Evolutionary conservation across 257 asterid genomes (phyloP), one percentile per base, ranked within the genome.

Genomic region (Lantana camara): DNA sequence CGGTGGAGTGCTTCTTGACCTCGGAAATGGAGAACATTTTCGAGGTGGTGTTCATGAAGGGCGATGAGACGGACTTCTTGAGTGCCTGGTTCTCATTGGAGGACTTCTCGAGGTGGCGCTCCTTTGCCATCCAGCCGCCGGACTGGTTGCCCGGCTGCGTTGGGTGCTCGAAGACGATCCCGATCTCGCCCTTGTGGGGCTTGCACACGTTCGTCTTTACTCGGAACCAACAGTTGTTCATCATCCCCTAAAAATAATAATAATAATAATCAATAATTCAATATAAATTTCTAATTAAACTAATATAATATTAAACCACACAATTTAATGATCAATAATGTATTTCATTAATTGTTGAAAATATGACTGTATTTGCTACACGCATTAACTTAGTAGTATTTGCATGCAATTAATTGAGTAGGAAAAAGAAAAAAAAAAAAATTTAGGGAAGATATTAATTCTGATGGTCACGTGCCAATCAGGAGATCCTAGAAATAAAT

Each of bases 91-190:
- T 68, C 22, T 85, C 82, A 11, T 69, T 75, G 0, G 90, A 60
- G 2, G 96, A 69, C 45, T 60, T 74, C 59, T 87, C 91, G 8
- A 82, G 83, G 66, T 83, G 83, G 46, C 87, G 84, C 69, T 85
- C 90, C 80, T 84, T 87, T 0, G 90, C 95, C 99, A 93, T 90
- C 99, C 99, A 93, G 56, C 99, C 99, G 30, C 99, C 96, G 0
- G 99, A 67, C 34, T 78, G 85, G 76, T 80, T 85, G 1, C 97
- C 99, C 0, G 97, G 95, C 15, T 82, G 95, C 10, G 96, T 93
- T 48, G 99, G 99, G 64, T 93, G 97, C 89, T 90, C 96, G 65
- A 93, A 93, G 7, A 93, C 77, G 10, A 93, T 85, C 17, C 97
- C 98, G 3, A 90, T 82, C 62, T 93, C 97, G 7, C 96, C 97